These are phyloP conservation scores for Dorcoceras hygrometricum DNA, from an alignment of 257 asterid species.

Conservation along the genomic window DNA sequence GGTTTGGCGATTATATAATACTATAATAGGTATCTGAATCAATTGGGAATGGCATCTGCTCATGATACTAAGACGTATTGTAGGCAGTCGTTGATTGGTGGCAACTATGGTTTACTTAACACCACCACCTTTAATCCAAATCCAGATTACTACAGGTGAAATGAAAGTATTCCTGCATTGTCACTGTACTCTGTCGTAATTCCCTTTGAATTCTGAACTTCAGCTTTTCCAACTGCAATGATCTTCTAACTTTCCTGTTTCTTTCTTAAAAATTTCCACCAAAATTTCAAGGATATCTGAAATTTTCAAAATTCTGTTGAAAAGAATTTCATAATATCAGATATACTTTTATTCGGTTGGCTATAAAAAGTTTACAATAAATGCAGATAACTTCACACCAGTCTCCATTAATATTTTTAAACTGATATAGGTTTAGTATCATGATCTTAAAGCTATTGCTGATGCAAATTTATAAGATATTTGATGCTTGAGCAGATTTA, in stretches of 20 bases:
- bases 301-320: too few relatives aligned
- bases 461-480: background rate
- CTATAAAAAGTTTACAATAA: too few relatives aligned
- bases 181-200: background rate
- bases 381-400: too few relatives aligned
- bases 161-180: background rate
- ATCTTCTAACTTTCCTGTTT: too few relatives aligned
- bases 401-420: background rate
- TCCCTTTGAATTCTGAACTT: too few relatives aligned
- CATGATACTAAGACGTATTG: slow-evolving; percentile 36
- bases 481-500: background rate
- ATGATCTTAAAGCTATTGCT: too few relatives aligned
- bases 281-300: too few relatives aligned
- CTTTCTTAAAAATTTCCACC: too few relatives aligned
- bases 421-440: background rate
- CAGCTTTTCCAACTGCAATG: too few relatives aligned
- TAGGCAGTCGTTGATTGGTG: slow-evolving; percentile 44
- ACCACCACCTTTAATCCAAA: slow-evolving; percentile 36
- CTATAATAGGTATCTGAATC: slow-evolving; percentile 44
- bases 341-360: too few relatives aligned
- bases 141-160: slow-evolving; percentile 53
- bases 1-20: slow-evolving; percentile 9
- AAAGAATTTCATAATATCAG: too few relatives aligned
- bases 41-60: slow-evolving; percentile 32
- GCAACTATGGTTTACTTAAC: slow-evolving; percentile 43